Conservation (phyloP, 352 stramenopile species). For the Phytophthora agathidicida region DNA sequence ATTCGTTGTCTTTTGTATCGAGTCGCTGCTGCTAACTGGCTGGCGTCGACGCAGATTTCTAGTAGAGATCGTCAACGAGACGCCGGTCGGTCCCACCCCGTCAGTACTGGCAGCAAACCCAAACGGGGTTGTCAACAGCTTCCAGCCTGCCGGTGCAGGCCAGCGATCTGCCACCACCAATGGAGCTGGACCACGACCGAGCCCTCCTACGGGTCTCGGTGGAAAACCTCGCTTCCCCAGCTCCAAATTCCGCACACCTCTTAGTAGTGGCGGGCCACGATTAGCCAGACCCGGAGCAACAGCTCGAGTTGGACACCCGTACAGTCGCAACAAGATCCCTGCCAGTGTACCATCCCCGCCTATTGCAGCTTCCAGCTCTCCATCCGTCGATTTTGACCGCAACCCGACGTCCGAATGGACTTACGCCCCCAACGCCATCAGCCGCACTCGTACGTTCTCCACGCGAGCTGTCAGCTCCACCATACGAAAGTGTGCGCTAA, state of each 20-base stretch:
- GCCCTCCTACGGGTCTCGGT: slow-evolving; percentile 5
- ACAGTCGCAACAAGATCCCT: slow-evolving; percentile 14
- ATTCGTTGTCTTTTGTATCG: background rate
- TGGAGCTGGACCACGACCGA: background rate
- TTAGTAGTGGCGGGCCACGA: slow-evolving; percentile 17
- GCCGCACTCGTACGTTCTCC: slow-evolving; percentile 50
- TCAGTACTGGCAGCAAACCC: slow-evolving; percentile 1
- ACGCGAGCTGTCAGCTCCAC: too few relatives aligned
- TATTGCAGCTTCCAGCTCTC: background rate
- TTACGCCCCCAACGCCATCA: slow-evolving; percentile 51
- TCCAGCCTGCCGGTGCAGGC: slow-evolving; percentile 1
- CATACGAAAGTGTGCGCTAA: slow-evolving; percentile 8
- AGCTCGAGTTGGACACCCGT: slow-evolving; percentile 11
- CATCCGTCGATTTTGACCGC: slow-evolving; percentile 56
- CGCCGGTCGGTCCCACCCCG: slow-evolving; percentile 34
- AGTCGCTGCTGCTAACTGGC: too few relatives aligned
- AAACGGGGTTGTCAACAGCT: slow-evolving; percentile 1
- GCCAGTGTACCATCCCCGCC: slow-evolving; percentile 2
- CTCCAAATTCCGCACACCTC: slow-evolving; percentile 42
- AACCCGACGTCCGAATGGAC: slow-evolving; percentile 70
- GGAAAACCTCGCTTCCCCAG: slow-evolving; percentile 17
- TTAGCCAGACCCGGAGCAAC: slow-evolving; percentile 14
- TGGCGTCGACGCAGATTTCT: slow-evolving; percentile 53
- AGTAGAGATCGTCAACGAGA: slow-evolving; percentile 74
- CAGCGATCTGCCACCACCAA: background rate